Evolutionary conservation across 345 rosid species (phyloP), one percentile per base, ranked within the genome.

Genomic region (Pistacia integerrima): DNA sequence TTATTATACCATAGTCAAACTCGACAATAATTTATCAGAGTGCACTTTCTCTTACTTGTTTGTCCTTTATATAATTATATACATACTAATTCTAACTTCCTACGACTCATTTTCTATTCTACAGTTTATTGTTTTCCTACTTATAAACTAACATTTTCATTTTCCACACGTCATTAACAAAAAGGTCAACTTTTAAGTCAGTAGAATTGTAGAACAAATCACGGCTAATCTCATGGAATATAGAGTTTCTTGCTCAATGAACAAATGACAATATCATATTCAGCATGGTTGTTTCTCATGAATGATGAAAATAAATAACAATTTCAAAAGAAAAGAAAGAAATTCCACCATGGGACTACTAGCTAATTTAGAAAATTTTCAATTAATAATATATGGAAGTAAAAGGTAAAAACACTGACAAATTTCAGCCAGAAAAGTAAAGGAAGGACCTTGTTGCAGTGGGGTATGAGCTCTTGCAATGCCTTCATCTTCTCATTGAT

Each of bases 401-500:
- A 17, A 51, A 30, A 28, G 9, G 51, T 51, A 51, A 12, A 36
- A 36, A 54, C 20, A 38, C 8, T 14, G n/a, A 25, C 11, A 22
- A 12, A 13, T 12, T 69, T 55, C 8, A 11, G 63, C 74, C 25
- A 63, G 13, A 73, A 35, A 18, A 13, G 11, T 5, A 4, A 52
- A 67, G n/a, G 69, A 67, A 76, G 46, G 58, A 94, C 98, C 97
- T 92, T 94, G 81, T 84, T 91, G 86, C 97, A 91, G 73, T 92
- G 90, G 68, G 98, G 97, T 82, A 94, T 92, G 38, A 92, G 92
- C 77, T 94, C 98, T 81, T 94, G 97, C 81, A 94, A 84, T 18
- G 92, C 88, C 77, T 72, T 89, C 97, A 94, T 92, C 85, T 90
- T 92, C 85, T 94, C 92, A 76, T 94, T 94, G 82, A 94, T 94